These are phyloP conservation scores for Pisolithus thermaeus DNA, from an alignment of 1,284 basidiomycete genomes.

Conservation along the genomic window DNA sequence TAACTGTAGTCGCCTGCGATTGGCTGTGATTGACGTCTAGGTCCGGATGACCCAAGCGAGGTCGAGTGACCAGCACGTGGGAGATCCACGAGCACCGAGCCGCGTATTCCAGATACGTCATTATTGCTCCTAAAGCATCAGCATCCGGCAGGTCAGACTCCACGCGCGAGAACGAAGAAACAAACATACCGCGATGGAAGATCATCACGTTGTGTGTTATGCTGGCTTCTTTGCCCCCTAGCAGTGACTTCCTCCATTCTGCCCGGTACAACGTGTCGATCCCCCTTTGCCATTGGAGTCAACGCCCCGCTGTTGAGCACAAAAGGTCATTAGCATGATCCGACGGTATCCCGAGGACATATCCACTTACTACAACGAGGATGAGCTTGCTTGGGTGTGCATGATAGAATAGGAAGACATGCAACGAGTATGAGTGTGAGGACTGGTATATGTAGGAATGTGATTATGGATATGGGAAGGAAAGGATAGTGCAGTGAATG, in stretches of 20 bases:
- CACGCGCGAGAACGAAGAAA: slow-evolving; percentile 24
- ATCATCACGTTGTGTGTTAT: slow-evolving; percentile 27
- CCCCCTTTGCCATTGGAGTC: slow-evolving; percentile 17
- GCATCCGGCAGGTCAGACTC: background rate
- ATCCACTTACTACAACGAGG: slow-evolving; percentile 21
- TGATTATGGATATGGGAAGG: background rate
- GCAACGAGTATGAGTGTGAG: too few species aligned
- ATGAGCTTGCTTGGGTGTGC: slow-evolving; percentile 25
- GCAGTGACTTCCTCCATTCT: slow-evolving; percentile 24
- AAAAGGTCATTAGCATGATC: slow-evolving; percentile 4
- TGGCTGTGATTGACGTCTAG: slow-evolving; percentile 20
- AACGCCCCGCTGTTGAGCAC: slow-evolving; percentile 17
- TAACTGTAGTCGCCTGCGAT: slow-evolving; percentile 4
- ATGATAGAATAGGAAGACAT: slow-evolving; percentile 7
- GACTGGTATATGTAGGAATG: too few species aligned
- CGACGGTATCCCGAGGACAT: background rate
- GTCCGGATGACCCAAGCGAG: slow-evolving; percentile 9
- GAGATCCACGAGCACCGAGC: slow-evolving; percentile 14
- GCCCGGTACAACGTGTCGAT: slow-evolving; percentile 18
- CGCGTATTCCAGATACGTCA: slow-evolving; percentile 11
- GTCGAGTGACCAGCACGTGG: slow-evolving; percentile 18
- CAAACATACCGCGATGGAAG: slow-evolving; percentile 27
- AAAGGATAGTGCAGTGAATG: slow-evolving; percentile 5
- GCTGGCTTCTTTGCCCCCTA: slow-evolving; percentile 15
- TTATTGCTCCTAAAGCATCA: background rate